Evolutionary conservation across 2,329 filamentous ascomycete species (phyloP).

Genomic region (Scedosporium apiospermum): DNA sequence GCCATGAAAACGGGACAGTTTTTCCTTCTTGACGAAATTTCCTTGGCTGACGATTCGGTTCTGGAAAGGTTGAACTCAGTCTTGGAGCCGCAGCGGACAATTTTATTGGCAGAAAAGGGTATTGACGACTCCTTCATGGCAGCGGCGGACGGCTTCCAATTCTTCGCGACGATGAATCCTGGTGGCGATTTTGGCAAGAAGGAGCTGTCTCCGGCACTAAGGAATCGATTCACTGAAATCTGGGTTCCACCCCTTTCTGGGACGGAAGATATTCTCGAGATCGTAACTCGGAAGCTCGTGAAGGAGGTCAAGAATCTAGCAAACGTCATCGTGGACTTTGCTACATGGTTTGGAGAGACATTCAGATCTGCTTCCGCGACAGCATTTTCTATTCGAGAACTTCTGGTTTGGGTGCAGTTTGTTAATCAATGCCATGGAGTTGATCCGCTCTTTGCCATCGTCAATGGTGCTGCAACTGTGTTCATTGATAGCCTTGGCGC

Average conservation of each 20-base stretch:
- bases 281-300: constrained; percentile 67
- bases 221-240: constrained; percentile 97
- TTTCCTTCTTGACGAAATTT: constrained; percentile 96
- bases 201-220: constrained; percentile 85
- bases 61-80: constrained; percentile 94
- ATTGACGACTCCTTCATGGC: constrained; percentile 70
- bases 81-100: constrained; percentile 75
- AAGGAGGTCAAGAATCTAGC: constrained; percentile 48
- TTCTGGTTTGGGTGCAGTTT: constrained; percentile 89
- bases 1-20: constrained; percentile 86
- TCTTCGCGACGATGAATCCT: constrained; percentile 98
- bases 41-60: constrained; percentile 93
- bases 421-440: constrained; percentile 55
- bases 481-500: constrained; percentile 93
- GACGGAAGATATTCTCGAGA: constrained; percentile 76
- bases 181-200: constrained; percentile 98
- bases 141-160: constrained; percentile 76
- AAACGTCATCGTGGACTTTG: constrained; percentile 69
- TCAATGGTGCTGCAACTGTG: constrained; percentile 90
- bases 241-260: constrained; percentile 90
- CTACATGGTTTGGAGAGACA: constrained; percentile 80
- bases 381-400: constrained; percentile 81
- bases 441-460: constrained; percentile 31
- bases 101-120: constrained; percentile 91
- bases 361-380: constrained; percentile 69